Conservation (phyloP, 116 monocot species). For the Phalaenopsis hybrid region DNA sequence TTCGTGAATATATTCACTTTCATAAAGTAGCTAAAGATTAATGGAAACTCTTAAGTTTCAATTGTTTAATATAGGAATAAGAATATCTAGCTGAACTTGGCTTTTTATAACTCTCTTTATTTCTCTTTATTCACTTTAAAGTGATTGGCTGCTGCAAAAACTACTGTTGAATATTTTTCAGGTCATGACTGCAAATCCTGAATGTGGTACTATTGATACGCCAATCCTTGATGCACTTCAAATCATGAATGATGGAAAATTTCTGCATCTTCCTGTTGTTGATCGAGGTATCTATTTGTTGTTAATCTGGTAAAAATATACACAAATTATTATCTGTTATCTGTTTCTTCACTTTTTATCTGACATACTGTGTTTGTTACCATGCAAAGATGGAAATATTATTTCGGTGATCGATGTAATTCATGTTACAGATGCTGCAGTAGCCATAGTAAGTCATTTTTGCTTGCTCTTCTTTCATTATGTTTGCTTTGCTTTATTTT, state of each 20-base stretch:
- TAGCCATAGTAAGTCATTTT: conserved; percentile 58
- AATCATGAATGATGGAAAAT: conserved; percentile 83
- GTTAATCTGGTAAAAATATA: background rate
- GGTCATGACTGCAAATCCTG: conserved; percentile 95
- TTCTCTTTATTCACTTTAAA: background rate
- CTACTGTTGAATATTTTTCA: conserved; percentile 8
- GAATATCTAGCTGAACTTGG: background rate
- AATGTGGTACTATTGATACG: conserved; percentile 76
- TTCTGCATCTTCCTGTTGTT: conserved; percentile 89
- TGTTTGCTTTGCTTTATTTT: background rate
- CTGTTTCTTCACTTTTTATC: conserved; percentile 1
- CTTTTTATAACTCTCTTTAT: background rate
- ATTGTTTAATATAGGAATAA: background rate
- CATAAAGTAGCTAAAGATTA: background rate
- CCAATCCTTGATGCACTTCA: conserved; percentile 93
- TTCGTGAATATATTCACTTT: background rate
- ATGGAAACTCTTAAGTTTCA: conserved; percentile 5
- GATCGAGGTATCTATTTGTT: conserved; percentile 54
- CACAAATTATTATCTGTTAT: background rate
- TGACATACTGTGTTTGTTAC: background rate
- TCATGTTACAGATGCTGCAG: conserved; percentile 70
- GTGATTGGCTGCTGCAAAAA: background rate
- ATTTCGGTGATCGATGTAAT: conserved; percentile 77
- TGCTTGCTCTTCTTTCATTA: conserved; percentile 1
- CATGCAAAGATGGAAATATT: conserved; percentile 56